phyloP scores from a whole-genome alignment of 1,284 basidiomycete species.

The Vanrija humicola region DNA sequence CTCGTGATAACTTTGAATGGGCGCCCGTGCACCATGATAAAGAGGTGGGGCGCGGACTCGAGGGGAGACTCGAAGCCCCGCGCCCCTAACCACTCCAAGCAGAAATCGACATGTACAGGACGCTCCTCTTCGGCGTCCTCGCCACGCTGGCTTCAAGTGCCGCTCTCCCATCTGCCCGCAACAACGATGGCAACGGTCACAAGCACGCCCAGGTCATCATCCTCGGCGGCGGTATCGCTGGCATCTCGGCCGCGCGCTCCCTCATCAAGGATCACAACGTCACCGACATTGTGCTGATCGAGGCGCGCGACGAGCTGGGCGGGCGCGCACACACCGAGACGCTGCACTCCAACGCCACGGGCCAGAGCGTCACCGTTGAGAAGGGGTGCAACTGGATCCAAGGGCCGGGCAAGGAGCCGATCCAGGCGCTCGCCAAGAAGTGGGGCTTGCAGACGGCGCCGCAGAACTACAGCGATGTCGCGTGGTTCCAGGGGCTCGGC shows the following conservation, averaged over 20 bases:
- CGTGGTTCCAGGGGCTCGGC: constrained; percentile 14
- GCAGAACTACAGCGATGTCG: constrained; percentile 11
- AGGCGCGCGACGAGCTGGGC: constrained; percentile 59
- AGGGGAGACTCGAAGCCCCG: no score
- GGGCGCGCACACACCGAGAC: constrained; percentile 57
- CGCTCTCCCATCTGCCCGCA: neutral
- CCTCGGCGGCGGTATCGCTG: constrained; percentile 63
- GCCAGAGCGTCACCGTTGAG: constrained; percentile 54
- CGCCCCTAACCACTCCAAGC: no score
- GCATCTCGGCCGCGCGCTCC: constrained; percentile 62
- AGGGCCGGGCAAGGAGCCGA: constrained; percentile 53
- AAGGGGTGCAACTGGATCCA: constrained; percentile 69
- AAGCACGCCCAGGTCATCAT: constrained; percentile 50
- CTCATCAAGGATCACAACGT: constrained; percentile 57
- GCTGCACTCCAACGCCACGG: constrained; percentile 38
- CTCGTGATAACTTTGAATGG: no score
- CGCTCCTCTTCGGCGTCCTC: no score
- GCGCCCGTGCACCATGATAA: no score
- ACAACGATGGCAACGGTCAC: neutral
- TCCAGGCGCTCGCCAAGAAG: constrained; percentile 55
- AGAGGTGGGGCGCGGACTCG: no score
- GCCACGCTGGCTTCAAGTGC: no score
- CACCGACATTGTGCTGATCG: constrained; percentile 60
- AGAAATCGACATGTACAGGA: no score
- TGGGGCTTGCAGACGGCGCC: constrained; percentile 54